A percentile compares a stretch with the other conserved stretches of the same genome.
Conservation (phyloP, 208 protist genomes). For the Wallacemonas collosoma region DNA sequence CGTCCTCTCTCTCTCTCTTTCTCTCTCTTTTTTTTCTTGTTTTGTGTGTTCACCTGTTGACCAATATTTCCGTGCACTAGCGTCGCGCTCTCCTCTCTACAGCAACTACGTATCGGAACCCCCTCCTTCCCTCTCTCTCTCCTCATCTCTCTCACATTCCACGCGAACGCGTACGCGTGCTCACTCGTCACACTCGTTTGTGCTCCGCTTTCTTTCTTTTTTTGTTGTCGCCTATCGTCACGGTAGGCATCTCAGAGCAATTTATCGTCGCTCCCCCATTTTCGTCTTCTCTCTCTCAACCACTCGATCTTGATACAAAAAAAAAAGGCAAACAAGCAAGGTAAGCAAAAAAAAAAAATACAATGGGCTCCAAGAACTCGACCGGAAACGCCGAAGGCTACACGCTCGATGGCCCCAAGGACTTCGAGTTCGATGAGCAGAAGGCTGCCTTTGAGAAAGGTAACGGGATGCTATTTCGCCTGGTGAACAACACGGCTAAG, state of each 20-base stretch:
- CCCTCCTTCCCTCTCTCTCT: too few relatives aligned
- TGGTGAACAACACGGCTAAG: conserved; percentile 28
- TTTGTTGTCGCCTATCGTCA: not conserved
- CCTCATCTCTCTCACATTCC: not conserved
- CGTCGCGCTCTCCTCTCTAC: too few relatives aligned
- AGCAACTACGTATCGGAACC: too few relatives aligned
- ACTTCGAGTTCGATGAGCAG: conserved; percentile 59
- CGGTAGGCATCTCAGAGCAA: too few relatives aligned
- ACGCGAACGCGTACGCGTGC: too few relatives aligned
- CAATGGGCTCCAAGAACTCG: conserved; percentile 22
- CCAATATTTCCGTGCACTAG: too few relatives aligned
- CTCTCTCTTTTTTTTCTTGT: too few relatives aligned
- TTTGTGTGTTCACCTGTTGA: too few relatives aligned
- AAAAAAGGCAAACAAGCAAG: not conserved
- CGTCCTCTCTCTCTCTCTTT: too few relatives aligned
- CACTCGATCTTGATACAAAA: not conserved
- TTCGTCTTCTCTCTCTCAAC: not conserved
- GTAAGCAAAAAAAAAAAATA: not conserved
- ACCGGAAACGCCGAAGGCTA: conserved; percentile 26
- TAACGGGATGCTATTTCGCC: conserved; percentile 62
- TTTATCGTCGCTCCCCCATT: too few relatives aligned
- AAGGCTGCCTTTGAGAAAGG: conserved; percentile 40
- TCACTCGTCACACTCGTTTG: not conserved
- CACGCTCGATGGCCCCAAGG: conserved; percentile 28
- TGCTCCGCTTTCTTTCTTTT: not conserved